Evolutionary conservation across 768 basidiomycete species (phyloP).

Genomic region (Phallus indusiatus): DNA sequence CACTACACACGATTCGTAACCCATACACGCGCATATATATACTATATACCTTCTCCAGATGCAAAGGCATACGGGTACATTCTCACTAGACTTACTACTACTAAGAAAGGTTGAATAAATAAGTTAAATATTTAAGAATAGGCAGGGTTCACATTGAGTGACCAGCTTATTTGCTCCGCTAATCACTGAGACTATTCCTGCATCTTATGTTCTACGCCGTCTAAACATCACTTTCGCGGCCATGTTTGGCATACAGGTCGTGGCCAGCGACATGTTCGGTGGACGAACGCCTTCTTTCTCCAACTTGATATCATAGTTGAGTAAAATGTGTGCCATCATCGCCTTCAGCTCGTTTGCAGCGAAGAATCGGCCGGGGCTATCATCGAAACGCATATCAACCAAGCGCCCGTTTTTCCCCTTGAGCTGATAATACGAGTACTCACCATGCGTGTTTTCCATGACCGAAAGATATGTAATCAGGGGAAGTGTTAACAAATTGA

Average conservation of each 20-base stretch:
- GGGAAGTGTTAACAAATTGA: slow-evolving; percentile 5
- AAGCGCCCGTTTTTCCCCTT: too few species aligned
- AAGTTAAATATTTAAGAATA: too few species aligned
- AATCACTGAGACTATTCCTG: too few species aligned
- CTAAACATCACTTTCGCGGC: slow-evolving; percentile 18
- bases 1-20: too few species aligned
- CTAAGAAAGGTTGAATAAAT: too few species aligned
- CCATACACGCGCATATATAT: too few species aligned
- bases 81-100: too few species aligned
- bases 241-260: slow-evolving; percentile 13
- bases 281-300: neutral
- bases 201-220: neutral
- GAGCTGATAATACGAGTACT: neutral
- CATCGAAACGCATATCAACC: neutral
- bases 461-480: slow-evolving; percentile 8
- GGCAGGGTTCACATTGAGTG: too few species aligned
- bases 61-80: too few species aligned
- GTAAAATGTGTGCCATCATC: slow-evolving; percentile 9
- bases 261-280: slow-evolving; percentile 13
- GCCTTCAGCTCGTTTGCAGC: slow-evolving; percentile 10
- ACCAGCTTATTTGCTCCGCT: too few species aligned
- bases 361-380: slow-evolving; percentile 12
- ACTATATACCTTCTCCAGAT: too few species aligned
- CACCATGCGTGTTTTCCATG: slow-evolving; percentile 14
- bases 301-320: slow-evolving; percentile 9